These are phyloP conservation scores for Candida michaelii DNA, from an alignment of 805 yeast species.

Conservation along the genomic window DNA sequence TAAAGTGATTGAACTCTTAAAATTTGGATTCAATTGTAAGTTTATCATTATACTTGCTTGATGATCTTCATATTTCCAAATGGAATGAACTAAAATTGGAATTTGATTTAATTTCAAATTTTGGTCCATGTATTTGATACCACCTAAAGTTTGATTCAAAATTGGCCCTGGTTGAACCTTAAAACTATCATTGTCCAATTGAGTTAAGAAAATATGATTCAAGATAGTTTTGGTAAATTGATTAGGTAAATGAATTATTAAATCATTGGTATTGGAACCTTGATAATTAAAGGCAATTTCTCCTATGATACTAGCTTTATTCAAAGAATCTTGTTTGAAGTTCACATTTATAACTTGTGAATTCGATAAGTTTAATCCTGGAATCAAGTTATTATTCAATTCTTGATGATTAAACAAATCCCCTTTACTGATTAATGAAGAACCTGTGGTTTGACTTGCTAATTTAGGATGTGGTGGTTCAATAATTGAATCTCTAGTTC, in stretches of 20 bases:
- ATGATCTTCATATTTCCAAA: slow-evolving; percentile 84
- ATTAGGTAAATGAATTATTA: slow-evolving; percentile 41
- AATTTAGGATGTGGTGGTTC: slow-evolving; percentile 22
- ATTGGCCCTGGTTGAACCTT: slow-evolving; percentile 49
- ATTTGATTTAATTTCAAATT: slow-evolving; percentile 32
- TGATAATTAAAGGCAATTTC: slow-evolving; percentile 79
- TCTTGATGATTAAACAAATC: slow-evolving; percentile 22
- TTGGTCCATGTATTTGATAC: slow-evolving; percentile 65
- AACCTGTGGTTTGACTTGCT: slow-evolving; percentile 39
- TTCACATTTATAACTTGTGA: slow-evolving; percentile 83
- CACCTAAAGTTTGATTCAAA: slow-evolving; percentile 70
- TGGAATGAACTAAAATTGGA: slow-evolving; percentile 74
- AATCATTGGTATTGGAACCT: slow-evolving; percentile 17
- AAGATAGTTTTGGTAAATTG: slow-evolving; percentile 52
- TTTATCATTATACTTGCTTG: slow-evolving; percentile 86
- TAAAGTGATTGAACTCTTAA: slow-evolving; percentile 40
- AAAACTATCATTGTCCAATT: slow-evolving; percentile 34
- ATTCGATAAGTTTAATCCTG: slow-evolving; percentile 77
- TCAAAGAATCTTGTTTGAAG: slow-evolving; percentile 64
- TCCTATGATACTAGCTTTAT: slow-evolving; percentile 68
- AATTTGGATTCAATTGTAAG: slow-evolving; percentile 53
- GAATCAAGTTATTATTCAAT: slow-evolving; percentile 34
- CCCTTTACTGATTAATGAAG: slow-evolving; percentile 22
- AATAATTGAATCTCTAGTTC: slow-evolving; percentile 33
- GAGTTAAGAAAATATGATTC: slow-evolving; percentile 36